phyloP scores from a whole-genome alignment of 352 stramenopile genomes.

The Phytopythium cucurbitacearum region DNA sequence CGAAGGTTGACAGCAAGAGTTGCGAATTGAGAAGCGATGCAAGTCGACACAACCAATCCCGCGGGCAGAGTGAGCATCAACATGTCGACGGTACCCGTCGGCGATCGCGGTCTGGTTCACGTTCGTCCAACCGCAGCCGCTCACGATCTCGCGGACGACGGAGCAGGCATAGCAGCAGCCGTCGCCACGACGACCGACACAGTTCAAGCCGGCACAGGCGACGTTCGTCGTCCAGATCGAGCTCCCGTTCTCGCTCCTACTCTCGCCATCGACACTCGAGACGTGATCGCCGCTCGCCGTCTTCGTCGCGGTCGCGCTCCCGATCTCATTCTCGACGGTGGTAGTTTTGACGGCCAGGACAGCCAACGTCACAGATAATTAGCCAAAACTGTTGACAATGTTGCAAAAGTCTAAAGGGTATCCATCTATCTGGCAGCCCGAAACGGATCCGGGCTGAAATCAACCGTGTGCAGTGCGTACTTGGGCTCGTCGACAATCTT shows the following conservation, averaged over 20 bases:
- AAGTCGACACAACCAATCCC: too few relatives aligned
- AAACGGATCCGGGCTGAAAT: slow-evolving; percentile 36
- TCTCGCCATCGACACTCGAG: slow-evolving; percentile 9
- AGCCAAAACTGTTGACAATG: slow-evolving; percentile 13
- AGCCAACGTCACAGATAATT: slow-evolving; percentile 1
- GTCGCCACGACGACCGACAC: too few relatives aligned
- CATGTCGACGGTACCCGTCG: neutral
- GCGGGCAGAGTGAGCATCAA: neutral
- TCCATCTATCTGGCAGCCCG: slow-evolving; percentile 16
- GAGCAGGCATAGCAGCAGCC: too few relatives aligned
- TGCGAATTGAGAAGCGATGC: too few relatives aligned
- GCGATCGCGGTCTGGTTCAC: neutral
- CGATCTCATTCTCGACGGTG: slow-evolving; percentile 13
- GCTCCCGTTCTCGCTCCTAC: slow-evolving; percentile 8
- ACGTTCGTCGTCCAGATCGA: neutral
- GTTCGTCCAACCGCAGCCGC: neutral
- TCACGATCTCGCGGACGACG: too few relatives aligned
- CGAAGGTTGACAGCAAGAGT: too few relatives aligned
- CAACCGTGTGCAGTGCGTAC: slow-evolving; percentile 81
- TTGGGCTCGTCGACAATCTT: slow-evolving; percentile 86
- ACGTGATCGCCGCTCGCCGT: slow-evolving; percentile 10
- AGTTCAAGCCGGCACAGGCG: too few relatives aligned
- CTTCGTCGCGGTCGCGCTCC: slow-evolving; percentile 26
- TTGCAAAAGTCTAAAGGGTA: slow-evolving; percentile 18
- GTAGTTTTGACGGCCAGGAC: neutral